These are phyloP conservation scores for Gracilaria vermiculophylla DNA, from an alignment of 23 red algal species.

Conservation along the genomic window DNA sequence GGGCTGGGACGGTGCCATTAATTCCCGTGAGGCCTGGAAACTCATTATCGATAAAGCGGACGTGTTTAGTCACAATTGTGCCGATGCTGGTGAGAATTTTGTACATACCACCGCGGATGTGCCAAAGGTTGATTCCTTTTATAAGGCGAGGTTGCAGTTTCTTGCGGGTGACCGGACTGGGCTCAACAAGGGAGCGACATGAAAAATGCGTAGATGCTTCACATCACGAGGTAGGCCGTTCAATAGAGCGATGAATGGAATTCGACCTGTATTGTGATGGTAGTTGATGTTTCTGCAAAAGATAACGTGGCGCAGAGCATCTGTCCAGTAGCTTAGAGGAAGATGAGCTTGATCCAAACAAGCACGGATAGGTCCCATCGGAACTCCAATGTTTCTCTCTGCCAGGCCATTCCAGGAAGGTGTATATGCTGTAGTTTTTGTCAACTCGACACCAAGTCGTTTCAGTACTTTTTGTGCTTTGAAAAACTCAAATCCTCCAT, in stretches of 20 bases:
- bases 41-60: neutral
- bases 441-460: neutral
- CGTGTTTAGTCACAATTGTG: neutral
- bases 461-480: neutral
- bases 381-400: neutral
- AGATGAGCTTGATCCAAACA: neutral
- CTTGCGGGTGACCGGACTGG: neutral
- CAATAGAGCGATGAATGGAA: neutral
- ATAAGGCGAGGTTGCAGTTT: neutral
- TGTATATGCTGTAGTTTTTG: neutral
- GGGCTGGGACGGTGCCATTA: neutral
- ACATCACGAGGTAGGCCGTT: neutral
- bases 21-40: neutral
- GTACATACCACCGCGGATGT: neutral
- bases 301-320: neutral
- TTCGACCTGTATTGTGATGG: neutral
- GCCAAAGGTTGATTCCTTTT: neutral
- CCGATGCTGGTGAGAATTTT: neutral
- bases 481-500: neutral
- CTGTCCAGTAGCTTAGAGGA: neutral
- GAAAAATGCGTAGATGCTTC: neutral
- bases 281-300: neutral
- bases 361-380: neutral
- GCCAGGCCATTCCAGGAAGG: conserved; percentile 4
- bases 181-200: neutral